Percentiles rank a stretch among this genome's conserved stretches.
Evolutionary conservation across 2,329 filamentous ascomycete genomes (phyloP).

Genomic region (Zymoseptoria ardabiliae): DNA sequence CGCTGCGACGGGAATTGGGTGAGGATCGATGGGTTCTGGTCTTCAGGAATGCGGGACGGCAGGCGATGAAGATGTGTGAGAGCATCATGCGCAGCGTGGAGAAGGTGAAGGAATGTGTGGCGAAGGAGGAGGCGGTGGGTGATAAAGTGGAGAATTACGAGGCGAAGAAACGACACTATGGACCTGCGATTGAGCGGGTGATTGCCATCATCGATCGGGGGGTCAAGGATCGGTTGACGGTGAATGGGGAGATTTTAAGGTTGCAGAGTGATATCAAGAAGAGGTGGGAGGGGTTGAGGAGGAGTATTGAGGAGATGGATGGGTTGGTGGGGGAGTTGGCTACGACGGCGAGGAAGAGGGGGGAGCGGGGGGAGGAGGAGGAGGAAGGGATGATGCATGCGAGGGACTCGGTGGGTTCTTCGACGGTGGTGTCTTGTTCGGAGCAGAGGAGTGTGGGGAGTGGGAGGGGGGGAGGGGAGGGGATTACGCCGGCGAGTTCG

Average conservation of each 20-base stretch:
- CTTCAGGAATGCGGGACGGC: slow-evolving; percentile 83
- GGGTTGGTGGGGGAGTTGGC: slow-evolving; percentile 63
- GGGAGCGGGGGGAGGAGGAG: slow-evolving; percentile 41
- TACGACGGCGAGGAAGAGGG: no score
- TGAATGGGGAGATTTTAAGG: slow-evolving; percentile 89
- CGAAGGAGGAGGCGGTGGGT: slow-evolving; percentile 64
- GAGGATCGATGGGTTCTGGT: slow-evolving; percentile 96
- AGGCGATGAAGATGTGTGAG: slow-evolving; percentile 94
- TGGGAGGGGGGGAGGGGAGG: slow-evolving; percentile 54
- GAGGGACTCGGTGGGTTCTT: no score
- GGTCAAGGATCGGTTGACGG: slow-evolving; percentile 88
- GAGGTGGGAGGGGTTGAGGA: slow-evolving; percentile 71
- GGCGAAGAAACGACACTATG: slow-evolving; percentile 89
- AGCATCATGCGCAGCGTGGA: slow-evolving; percentile 80
- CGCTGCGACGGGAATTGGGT: slow-evolving; percentile 78
- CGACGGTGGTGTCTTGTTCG: slow-evolving; percentile 39
- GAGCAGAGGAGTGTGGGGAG: slow-evolving; percentile 52
- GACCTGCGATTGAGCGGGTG: slow-evolving; percentile 85
- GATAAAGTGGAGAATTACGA: slow-evolving; percentile 92
- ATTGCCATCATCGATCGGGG: slow-evolving; percentile 90
- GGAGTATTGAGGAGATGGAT: slow-evolving; percentile 72
- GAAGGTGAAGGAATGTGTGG: slow-evolving; percentile 74
- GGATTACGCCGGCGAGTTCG: slow-evolving; percentile 48
- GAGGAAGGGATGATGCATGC: slow-evolving; percentile 50
- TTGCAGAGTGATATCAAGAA: slow-evolving; percentile 77